Conservation (phyloP, 495 filamentous ascomycete genomes). For the Aspergillus hancockii region DNA sequence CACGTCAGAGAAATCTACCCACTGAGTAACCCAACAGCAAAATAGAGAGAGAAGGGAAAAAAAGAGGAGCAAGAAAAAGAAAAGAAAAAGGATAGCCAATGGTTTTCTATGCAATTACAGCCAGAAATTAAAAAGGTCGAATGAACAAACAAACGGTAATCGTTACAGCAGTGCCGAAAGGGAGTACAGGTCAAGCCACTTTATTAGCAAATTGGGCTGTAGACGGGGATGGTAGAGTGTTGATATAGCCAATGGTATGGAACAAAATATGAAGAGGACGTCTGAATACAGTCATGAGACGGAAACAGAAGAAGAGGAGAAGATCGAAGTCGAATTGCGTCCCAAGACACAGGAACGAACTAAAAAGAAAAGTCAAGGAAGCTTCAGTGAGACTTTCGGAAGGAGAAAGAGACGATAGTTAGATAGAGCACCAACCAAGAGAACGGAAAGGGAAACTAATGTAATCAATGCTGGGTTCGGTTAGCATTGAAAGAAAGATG, state of each 20-base stretch:
- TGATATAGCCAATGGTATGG: slow-evolving; percentile 12
- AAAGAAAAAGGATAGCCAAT: slow-evolving; percentile 7
- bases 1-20: neutral
- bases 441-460: neutral
- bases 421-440: neutral
- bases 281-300: neutral
- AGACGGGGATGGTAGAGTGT: slow-evolving; percentile 6
- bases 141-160: slow-evolving; percentile 18
- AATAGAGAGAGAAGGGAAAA: slow-evolving; percentile 4
- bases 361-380: slow-evolving; percentile 3
- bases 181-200: slow-evolving; percentile 6
- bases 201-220: slow-evolving; percentile 10
- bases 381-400: neutral
- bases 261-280: neutral
- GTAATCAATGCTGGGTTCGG: slow-evolving; percentile 4
- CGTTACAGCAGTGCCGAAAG: slow-evolving; percentile 11
- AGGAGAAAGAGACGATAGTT: slow-evolving; percentile 1
- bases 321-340: neutral
- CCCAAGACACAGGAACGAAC: neutral
- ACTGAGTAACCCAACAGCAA: neutral
- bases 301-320: neutral
- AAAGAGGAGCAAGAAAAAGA: slow-evolving; percentile 2
- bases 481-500: slow-evolving; percentile 5
- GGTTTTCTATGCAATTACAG: slow-evolving; percentile 15
- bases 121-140: neutral